These are phyloP conservation scores for Triticum timopheevii DNA, from an alignment of 176 grass and related monocot species.

Conservation along the genomic window DNA sequence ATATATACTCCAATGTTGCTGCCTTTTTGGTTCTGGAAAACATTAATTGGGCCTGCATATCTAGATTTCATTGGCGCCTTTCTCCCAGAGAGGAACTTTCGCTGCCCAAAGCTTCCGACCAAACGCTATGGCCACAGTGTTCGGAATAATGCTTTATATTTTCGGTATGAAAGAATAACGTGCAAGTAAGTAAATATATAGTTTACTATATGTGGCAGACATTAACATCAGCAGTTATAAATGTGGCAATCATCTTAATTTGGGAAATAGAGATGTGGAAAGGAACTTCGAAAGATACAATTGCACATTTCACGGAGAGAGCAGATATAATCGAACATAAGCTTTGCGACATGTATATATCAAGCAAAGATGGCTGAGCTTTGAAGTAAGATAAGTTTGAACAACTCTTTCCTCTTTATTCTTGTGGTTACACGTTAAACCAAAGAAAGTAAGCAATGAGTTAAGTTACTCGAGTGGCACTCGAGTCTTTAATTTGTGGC, in stretches of 20 bases:
- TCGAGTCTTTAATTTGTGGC: neutral
- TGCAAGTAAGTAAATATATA: neutral
- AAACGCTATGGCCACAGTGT: constrained; percentile 17
- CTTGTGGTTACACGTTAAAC: neutral
- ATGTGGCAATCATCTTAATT: neutral
- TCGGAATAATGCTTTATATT: neutral
- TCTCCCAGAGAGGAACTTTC: neutral
- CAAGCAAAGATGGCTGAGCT: neutral
- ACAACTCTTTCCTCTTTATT: neutral
- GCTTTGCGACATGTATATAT: neutral
- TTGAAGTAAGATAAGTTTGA: neutral
- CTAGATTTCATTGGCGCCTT: neutral
- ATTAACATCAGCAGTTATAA: neutral
- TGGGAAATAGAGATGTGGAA: neutral
- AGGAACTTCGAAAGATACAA: neutral
- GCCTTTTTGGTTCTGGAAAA: constrained; percentile 14
- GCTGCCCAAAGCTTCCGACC: constrained; percentile 22
- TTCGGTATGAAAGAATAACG: neutral
- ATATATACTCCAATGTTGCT: neutral
- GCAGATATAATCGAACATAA: neutral
- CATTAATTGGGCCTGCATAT: neutral
- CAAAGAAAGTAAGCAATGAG: neutral
- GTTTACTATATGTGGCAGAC: neutral
- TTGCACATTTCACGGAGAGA: neutral
- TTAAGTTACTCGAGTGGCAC: neutral